Evolutionary conservation across 176 grass and related monocot genomes (phyloP), one percentile per base, ranked within the genome.

Genomic region (Rhynchospora tenuis): DNA sequence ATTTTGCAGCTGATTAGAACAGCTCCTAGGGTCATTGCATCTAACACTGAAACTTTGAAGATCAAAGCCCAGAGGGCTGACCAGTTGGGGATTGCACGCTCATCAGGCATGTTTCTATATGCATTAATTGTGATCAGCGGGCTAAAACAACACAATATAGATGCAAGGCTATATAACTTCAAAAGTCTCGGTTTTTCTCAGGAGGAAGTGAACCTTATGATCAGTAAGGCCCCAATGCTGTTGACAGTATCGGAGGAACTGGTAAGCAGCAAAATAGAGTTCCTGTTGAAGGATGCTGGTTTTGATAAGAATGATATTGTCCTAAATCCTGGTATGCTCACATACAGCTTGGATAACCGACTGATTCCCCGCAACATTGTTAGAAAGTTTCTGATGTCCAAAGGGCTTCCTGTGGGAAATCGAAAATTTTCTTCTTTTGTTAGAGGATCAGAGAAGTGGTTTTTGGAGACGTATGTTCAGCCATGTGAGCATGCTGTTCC

Each of bases 321-420:
- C 0, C 0, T 46, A 5, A 82, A 52, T 17, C 73, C 88, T 3
- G 0, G 0, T 44, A 45, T 92, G 2, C 26, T 94, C 2, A 7
- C 28, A 4, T 83, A 2, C 6, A 91, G 88, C 63, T 51, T 94
- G 19, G 87, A 94, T 79, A 88, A 89, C 61, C 73, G 87, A 27
- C 7, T 88, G 2, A 42, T 67, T 4, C 90, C 89, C 8, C 61
- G 88, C 3, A 17, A 82, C 71, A 57, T 60, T 64, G 84, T 84
- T 28, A 59, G 81, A 29, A 76, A 93, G 46, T 19, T 89, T 72
- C 75, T 93, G 16, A 87, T 33, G 55, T 64, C 44, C 0, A 51
- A 73, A 88, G 13, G 88, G 81, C 7, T 78, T 93, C 1, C 42
- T 11, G 55, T 59, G 22, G 73, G 47, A 8, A 55, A 78, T 33